phyloP scores from a whole-genome alignment of 2,329 filamentous ascomycete species.

The Phialophora chinensis region DNA sequence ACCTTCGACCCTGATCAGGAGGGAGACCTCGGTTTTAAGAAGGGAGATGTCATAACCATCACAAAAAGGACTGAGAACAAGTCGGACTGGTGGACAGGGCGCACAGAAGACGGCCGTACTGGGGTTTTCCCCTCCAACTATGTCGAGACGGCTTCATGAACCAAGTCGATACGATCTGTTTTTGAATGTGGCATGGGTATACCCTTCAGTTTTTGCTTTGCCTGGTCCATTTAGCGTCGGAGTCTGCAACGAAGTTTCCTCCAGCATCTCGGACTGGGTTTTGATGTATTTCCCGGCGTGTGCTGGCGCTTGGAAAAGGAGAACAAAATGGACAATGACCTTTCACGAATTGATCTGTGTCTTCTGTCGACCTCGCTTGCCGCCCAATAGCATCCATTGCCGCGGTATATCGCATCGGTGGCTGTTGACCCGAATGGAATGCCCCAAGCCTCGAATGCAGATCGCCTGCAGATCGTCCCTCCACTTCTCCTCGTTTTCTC shows the following conservation, averaged over 20 bases:
- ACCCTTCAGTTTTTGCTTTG: slow-evolving; percentile 28
- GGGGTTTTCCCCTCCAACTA: slow-evolving; percentile 78
- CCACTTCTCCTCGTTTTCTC: slow-evolving; percentile 20
- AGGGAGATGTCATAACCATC: slow-evolving; percentile 94
- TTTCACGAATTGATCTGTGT: not conserved
- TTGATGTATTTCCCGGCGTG: not conserved
- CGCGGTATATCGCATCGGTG: slow-evolving; percentile 9
- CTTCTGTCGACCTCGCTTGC: not conserved
- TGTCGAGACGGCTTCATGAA: slow-evolving; percentile 37
- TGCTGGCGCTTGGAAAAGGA: not conserved
- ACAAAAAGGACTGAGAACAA: slow-evolving; percentile 92
- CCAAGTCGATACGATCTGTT: not conserved
- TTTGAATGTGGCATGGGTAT: slow-evolving; percentile 15
- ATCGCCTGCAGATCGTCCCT: slow-evolving; percentile 14
- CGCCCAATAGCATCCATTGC: not conserved
- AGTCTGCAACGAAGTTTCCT: slow-evolving; percentile 26
- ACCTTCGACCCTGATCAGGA: slow-evolving; percentile 94
- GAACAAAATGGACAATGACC: slow-evolving; percentile 19
- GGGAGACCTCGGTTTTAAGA: slow-evolving; percentile 93
- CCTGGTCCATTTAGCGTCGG: slow-evolving; percentile 31
- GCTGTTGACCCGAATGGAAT: slow-evolving; percentile 3
- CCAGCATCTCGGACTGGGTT: slow-evolving; percentile 24
- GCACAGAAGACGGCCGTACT: slow-evolving; percentile 74
- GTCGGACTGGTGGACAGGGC: slow-evolving; percentile 97
- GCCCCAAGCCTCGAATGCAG: not conserved